A percentile compares a stretch with the other conserved stretches of the same genome.
Conservation (phyloP, 257 asterid genomes). For the Salvia splendens region DNA sequence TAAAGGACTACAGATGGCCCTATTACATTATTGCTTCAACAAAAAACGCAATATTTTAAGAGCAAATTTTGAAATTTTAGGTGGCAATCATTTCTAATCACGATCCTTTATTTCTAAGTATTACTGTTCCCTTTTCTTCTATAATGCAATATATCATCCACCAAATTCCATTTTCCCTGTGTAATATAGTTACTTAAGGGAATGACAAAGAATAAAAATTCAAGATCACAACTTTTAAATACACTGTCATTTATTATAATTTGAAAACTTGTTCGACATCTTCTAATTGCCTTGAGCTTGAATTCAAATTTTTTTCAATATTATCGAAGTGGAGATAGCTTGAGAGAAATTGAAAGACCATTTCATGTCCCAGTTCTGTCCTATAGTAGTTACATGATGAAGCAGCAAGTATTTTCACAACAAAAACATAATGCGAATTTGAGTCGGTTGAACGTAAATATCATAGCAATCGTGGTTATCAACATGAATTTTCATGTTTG, state of each 20-base stretch:
- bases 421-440: background rate
- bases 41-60: background rate
- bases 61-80: background rate
- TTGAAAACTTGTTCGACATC: too few relatives aligned
- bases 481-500: background rate
- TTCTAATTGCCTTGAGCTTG: background rate
- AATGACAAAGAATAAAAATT: background rate
- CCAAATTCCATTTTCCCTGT: too few relatives aligned
- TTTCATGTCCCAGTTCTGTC: background rate
- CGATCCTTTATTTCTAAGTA: conserved; percentile 29
- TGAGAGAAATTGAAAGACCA: background rate
- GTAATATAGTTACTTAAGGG: too few relatives aligned
- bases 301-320: background rate
- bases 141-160: too few relatives aligned
- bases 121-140: background rate
- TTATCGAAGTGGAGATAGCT: background rate
- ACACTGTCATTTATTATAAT: too few relatives aligned
- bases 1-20: background rate
- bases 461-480: conserved; percentile 25
- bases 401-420: background rate
- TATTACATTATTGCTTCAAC: conserved; percentile 25
- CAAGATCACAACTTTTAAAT: background rate
- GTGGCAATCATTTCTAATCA: conserved; percentile 32
- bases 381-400: background rate
- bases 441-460: conserved; percentile 35